A percentile compares a stretch with the other conserved stretches of the same genome.
These are phyloP conservation scores for Didymella sp. DNA, from an alignment of 2,329 filamentous ascomycete genomes.

Conservation along the genomic window DNA sequence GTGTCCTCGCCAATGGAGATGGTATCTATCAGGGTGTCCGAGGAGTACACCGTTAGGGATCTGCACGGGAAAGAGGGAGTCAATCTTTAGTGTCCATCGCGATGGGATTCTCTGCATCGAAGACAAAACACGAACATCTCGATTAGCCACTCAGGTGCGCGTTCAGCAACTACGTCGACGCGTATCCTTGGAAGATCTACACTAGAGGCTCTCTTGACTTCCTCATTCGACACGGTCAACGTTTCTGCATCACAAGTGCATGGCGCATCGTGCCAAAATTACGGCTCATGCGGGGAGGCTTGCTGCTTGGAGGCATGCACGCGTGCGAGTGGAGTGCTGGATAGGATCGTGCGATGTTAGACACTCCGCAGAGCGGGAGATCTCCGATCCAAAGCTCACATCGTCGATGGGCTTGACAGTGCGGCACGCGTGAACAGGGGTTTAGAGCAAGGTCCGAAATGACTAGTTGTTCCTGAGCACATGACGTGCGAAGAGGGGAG, in stretches of 20 bases:
- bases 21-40: not conserved
- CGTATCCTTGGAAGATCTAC: not conserved
- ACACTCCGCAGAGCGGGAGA: slow-evolving; percentile 10
- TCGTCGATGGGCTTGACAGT: slow-evolving; percentile 11
- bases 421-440: not conserved
- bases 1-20: not conserved
- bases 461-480: not conserved
- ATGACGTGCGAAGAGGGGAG: slow-evolving; percentile 6
- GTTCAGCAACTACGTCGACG: not conserved
- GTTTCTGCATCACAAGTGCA: slow-evolving; percentile 14
- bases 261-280: not conserved
- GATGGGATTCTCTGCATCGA: not conserved
- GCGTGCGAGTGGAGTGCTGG: slow-evolving; percentile 6
- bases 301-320: slow-evolving; percentile 2
- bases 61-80: slow-evolving; percentile 1
- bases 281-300: slow-evolving; percentile 2
- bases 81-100: not conserved
- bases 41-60: not conserved
- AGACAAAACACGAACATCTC: not conserved
- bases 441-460: not conserved
- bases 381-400: slow-evolving; percentile 13
- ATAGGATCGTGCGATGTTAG: slow-evolving; percentile 14
- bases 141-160: not conserved
- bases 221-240: slow-evolving; percentile 4
- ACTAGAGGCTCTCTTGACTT: not conserved